Evolutionary conservation across 225 moss, liverwort and hornwort genomes (phyloP).

Genomic region (Anthoceros angustus): DNA sequence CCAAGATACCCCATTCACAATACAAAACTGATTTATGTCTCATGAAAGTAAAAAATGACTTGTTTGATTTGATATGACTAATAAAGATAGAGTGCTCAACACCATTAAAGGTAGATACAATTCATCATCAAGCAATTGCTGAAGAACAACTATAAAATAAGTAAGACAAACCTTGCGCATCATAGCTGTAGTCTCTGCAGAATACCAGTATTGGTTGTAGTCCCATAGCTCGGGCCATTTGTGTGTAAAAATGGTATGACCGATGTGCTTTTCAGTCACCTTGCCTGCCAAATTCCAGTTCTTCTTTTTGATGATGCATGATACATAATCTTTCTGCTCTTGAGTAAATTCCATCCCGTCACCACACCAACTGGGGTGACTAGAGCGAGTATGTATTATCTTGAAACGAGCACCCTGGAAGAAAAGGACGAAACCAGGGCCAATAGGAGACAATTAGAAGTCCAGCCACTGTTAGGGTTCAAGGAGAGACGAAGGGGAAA

Average conservation of each 20-base stretch:
- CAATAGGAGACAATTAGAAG: no score
- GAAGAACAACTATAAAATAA: not conserved
- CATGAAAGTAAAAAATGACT: not conserved
- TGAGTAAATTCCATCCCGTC: constrained; percentile 4
- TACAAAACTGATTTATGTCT: not conserved
- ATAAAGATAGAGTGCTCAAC: no score
- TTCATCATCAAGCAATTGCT: not conserved
- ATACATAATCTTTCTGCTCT: not conserved
- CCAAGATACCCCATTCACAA: not conserved
- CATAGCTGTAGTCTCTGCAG: constrained; percentile 70
- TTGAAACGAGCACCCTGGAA: no score
- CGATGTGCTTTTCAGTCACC: not conserved
- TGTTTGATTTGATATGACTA: not conserved
- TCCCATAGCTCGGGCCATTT: constrained; percentile 62
- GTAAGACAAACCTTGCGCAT: constrained; percentile 30
- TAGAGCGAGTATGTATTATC: no score
- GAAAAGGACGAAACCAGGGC: no score
- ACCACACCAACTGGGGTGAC: not conserved
- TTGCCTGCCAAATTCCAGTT: not conserved
- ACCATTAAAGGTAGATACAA: no score
- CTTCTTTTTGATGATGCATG: not conserved
- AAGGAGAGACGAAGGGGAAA: no score
- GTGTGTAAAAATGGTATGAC: not conserved
- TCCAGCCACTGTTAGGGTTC: no score
- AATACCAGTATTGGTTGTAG: constrained; percentile 98